Base-by-base conservation (phyloP, 2,329 filamentous ascomycete species). In the Boeremia lycopersici region DNA sequence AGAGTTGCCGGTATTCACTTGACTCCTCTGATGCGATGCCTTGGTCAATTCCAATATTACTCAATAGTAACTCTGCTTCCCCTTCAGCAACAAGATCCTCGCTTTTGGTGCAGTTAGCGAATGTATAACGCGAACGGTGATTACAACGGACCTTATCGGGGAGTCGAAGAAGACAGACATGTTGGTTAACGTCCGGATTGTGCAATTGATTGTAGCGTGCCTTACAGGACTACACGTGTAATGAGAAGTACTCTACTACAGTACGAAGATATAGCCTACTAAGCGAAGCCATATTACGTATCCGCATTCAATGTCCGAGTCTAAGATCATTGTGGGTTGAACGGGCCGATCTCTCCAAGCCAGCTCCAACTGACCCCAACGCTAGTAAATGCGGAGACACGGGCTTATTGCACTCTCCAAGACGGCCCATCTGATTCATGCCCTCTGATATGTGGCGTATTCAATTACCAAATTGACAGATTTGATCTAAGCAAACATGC, bases 1-100 rank as follows among this genome's bases (percentile, higher is more conserved):
- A 72, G 1, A 83, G 74, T 9, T 76, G 76, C 17, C 78, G 71
- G 52, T 81, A 83, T 54, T 83, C 79, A 17, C 67, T 67, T 40
- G 67, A 76, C 48, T 84, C 78, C 36, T 42, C 23, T 19, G 56
- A 17, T 30, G 55, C 39, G 79, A 79, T 28, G 19, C 64, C 64
- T 10, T 63, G 48, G 34, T 54, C 61, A 38, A 70, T 56, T 4
- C 67, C 65, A 47, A 70, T 65, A 15, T 52, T 61, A 11, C 53
- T 48, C 13, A 70, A 43, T 10, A 65, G 56, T 23, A 58, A 26
- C 42, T 70, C 66, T 31, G 57, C 65, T 17, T 69, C 65, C 8
- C 64, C 65, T 50, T 62, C 61, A 12, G 62, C 42, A 23, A 69
- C 59, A 17, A 61, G 59, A 35, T 65, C 54, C n/a, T 68, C 60